A percentile compares a stretch with the other conserved stretches of the same genome.
Conservation (phyloP, 805 yeast genomes). For the Candida patagonica region DNA sequence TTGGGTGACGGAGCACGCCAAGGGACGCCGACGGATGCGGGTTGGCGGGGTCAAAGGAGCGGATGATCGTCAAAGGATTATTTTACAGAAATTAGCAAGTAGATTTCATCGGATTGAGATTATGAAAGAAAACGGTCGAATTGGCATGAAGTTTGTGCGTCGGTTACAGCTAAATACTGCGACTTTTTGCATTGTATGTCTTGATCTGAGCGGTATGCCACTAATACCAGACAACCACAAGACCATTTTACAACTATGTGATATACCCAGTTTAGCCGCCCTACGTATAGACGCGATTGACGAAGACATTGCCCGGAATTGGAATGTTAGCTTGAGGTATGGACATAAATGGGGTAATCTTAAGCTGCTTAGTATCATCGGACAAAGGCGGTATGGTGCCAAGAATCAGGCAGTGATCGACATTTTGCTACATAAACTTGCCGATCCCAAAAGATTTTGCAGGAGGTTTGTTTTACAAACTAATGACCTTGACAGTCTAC, state of each 20-base stretch:
- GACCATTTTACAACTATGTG: not conserved
- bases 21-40: too few relatives aligned
- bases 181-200: not conserved
- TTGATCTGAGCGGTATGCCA: not conserved
- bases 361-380: not conserved
- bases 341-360: conserved; percentile 1
- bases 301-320: not conserved
- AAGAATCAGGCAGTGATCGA: not conserved
- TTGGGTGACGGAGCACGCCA: too few relatives aligned
- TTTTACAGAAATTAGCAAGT: too few relatives aligned
- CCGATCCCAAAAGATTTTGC: too few relatives aligned
- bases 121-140: too few relatives aligned
- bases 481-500: too few relatives aligned
- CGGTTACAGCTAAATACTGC: too few relatives aligned
- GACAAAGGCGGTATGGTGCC: not conserved
- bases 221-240: not conserved
- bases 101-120: too few relatives aligned
- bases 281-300: not conserved
- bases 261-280: conserved; percentile 1
- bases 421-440: not conserved
- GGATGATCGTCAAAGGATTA: too few relatives aligned
- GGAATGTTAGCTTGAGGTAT: not conserved
- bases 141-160: too few relatives aligned
- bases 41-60: too few relatives aligned
- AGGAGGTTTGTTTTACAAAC: too few relatives aligned